Conservation (phyloP, 1,284 basidiomycete genomes). For the Fomes fomentarius region DNA sequence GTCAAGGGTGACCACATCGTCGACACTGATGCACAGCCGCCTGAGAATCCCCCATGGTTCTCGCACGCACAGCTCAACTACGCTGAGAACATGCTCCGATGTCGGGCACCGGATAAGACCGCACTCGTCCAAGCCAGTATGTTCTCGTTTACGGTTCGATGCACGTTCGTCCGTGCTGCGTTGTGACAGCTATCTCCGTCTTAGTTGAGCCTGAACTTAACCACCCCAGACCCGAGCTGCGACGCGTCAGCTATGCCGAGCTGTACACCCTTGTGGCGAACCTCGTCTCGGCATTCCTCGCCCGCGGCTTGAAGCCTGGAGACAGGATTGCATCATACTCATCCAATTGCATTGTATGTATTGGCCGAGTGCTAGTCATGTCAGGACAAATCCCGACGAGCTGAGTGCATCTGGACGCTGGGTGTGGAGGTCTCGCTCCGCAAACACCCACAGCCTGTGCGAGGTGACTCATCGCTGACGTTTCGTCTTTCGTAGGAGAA, state of each 20-base stretch:
- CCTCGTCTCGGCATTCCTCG: slow-evolving; percentile 63
- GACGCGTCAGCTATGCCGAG: slow-evolving; percentile 59
- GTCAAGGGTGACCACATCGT: slow-evolving; percentile 64
- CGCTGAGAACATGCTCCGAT: slow-evolving; percentile 84
- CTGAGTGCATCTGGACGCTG: neutral
- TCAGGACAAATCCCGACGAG: no score
- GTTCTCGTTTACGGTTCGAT: slow-evolving; percentile 26
- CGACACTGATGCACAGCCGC: slow-evolving; percentile 58
- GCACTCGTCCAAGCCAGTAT: slow-evolving; percentile 79
- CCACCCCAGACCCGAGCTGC: slow-evolving; percentile 47
- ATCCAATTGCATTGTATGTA: slow-evolving; percentile 75
- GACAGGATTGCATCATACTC: slow-evolving; percentile 84
- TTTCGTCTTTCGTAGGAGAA: slow-evolving; percentile 55
- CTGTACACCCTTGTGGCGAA: slow-evolving; percentile 66
- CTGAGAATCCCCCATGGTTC: slow-evolving; percentile 84
- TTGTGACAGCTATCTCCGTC: neutral
- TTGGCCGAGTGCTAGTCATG: no score
- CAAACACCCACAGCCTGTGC: neutral
- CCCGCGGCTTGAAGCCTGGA: slow-evolving; percentile 64
- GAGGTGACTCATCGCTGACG: slow-evolving; percentile 12
- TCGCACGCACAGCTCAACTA: slow-evolving; percentile 73
- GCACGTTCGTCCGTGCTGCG: slow-evolving; percentile 20
- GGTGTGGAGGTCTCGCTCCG: neutral
- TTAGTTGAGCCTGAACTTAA: slow-evolving; percentile 64
- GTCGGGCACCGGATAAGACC: slow-evolving; percentile 58